Conservation (phyloP, 257 asterid species). For the Primulina huaijiensis region DNA sequence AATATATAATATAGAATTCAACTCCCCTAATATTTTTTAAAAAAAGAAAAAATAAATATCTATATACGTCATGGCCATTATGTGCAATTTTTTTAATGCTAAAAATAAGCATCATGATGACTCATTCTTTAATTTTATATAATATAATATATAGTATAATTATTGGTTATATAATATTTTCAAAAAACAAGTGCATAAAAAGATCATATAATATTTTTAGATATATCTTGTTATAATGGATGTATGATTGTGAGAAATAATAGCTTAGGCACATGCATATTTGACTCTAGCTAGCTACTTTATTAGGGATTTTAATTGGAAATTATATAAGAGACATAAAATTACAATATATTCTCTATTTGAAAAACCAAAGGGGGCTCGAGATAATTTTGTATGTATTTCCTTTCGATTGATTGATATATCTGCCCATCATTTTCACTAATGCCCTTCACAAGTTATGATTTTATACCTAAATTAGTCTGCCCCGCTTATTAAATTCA, state of each 20-base stretch:
- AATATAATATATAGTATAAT: neutral
- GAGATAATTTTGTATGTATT: slow-evolving; percentile 15
- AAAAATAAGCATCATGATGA: neutral
- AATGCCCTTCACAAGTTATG: slow-evolving; percentile 29
- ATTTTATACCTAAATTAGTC: slow-evolving; percentile 23
- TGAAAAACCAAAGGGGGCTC: neutral
- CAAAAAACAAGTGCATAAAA: slow-evolving; percentile 17
- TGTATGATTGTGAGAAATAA: slow-evolving; percentile 33
- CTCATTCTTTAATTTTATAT: neutral
- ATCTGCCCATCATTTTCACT: slow-evolving; percentile 29
- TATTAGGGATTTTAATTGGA: slow-evolving; percentile 36
- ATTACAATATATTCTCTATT: neutral
- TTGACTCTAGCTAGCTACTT: slow-evolving; percentile 48
- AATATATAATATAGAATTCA: neutral
- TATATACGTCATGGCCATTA: slow-evolving; percentile 27
- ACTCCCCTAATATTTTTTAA: neutral
- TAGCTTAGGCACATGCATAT: slow-evolving; percentile 47
- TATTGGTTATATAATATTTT: slow-evolving; percentile 11
- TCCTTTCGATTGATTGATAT: slow-evolving; percentile 37
- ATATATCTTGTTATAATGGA: slow-evolving; percentile 29
- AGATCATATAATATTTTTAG: slow-evolving; percentile 31
- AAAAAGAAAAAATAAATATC: neutral
- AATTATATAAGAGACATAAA: slow-evolving; percentile 11
- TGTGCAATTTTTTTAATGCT: slow-evolving; percentile 1
- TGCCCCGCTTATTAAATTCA: slow-evolving; percentile 18